These are phyloP conservation scores for Cyclostephanos invisitatus DNA, from an alignment of 108 stramenopile species.

Conservation along the genomic window DNA sequence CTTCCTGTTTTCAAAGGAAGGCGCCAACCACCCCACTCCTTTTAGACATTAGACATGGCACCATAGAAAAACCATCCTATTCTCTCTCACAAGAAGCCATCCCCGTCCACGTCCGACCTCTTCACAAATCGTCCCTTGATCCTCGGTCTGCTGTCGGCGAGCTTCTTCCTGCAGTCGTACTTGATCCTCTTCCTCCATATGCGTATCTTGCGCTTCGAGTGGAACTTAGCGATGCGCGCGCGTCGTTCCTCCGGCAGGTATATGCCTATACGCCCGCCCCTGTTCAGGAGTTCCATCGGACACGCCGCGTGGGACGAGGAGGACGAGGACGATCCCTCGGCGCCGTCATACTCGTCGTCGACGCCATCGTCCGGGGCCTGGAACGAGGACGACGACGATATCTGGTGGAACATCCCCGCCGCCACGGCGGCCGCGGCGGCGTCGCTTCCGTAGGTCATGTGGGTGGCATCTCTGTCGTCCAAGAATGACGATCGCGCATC, in stretches of 20 bases:
- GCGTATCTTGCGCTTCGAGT: slow-evolving; percentile 91
- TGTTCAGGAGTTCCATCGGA: slow-evolving; percentile 85
- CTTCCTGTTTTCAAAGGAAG: too few relatives aligned
- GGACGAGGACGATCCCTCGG: slow-evolving; percentile 11
- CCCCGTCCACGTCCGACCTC: slow-evolving; percentile 48
- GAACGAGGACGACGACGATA: slow-evolving; percentile 6
- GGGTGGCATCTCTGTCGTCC: slow-evolving; percentile 25
- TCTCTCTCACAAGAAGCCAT: not conserved
- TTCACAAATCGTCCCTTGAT: slow-evolving; percentile 99
- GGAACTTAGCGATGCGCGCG: slow-evolving; percentile 94
- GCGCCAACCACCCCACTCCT: not conserved
- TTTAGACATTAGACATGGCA: not conserved
- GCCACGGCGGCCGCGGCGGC: slow-evolving; percentile 56
- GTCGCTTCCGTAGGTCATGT: slow-evolving; percentile 61
- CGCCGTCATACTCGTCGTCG: not conserved
- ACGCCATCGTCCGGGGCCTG: slow-evolving; percentile 4
- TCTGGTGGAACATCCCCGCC: slow-evolving; percentile 21
- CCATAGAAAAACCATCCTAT: not conserved
- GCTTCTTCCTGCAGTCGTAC: slow-evolving; percentile 98
- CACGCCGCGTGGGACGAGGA: slow-evolving; percentile 53
- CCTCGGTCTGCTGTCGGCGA: slow-evolving; percentile 97
- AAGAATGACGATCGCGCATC: not conserved
- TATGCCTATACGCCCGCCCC: slow-evolving; percentile 91
- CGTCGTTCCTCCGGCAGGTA: slow-evolving; percentile 93
- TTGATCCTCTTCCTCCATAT: slow-evolving; percentile 99